phyloP scores from a whole-genome alignment of 2,329 filamentous ascomycete species.

The Trichoderma atrobrunneum region DNA sequence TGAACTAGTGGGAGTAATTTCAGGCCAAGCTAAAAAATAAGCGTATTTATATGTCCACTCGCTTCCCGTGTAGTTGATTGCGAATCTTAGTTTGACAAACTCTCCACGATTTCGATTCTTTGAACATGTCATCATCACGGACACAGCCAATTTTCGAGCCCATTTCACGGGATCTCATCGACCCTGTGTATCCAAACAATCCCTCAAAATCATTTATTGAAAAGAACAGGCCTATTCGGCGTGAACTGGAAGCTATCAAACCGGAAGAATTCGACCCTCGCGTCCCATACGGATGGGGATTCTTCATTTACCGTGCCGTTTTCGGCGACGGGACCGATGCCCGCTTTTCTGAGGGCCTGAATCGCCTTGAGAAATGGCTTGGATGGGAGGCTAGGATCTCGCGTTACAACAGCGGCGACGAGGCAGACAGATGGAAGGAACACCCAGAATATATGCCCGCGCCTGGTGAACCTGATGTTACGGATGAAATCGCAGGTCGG shows the following conservation, averaged over 20 bases:
- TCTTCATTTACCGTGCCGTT: neutral
- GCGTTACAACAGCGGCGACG: neutral
- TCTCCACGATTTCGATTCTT: neutral
- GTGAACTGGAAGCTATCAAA: neutral
- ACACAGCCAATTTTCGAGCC: neutral
- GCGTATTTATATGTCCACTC: neutral
- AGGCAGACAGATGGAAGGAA: fast-evolving
- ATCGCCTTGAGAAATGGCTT: neutral
- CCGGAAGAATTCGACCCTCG: neutral
- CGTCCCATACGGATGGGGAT: neutral
- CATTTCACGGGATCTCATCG: neutral
- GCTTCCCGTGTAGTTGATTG: neutral
- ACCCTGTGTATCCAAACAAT: neutral
- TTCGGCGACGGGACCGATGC: neutral
- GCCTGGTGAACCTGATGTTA: neutral
- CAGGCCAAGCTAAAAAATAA: neutral
- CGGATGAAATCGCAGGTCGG: neutral
- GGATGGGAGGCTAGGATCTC: neutral
- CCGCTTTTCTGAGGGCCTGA: neutral
- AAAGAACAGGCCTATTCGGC: too few species aligned
- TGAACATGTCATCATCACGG: neutral
- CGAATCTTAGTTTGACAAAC: neutral
- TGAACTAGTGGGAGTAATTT: neutral
- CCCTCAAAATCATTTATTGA: neutral
- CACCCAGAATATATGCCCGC: neutral